phyloP scores from a whole-genome alignment of 768 basidiomycete species.

The Tylopilus rubrobrunneus region DNA sequence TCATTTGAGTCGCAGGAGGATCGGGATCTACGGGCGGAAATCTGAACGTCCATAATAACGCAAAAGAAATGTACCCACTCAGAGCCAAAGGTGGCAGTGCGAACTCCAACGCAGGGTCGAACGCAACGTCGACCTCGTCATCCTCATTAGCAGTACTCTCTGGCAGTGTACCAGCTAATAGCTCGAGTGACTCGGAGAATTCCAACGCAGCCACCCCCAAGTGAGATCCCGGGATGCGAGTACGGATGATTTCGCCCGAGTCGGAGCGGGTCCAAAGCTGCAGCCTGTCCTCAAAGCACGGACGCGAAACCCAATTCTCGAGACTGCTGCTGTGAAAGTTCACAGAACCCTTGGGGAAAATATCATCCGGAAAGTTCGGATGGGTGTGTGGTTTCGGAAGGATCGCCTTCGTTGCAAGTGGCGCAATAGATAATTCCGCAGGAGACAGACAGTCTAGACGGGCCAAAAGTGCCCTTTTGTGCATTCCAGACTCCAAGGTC shows the following conservation, averaged over 20 bases:
- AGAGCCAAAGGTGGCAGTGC: constrained; percentile 13
- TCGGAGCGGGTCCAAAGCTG: constrained; percentile 48
- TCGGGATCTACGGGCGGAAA: constrained; percentile 19
- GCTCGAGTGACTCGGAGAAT: constrained; percentile 63
- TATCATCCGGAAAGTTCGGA: constrained; percentile 32
- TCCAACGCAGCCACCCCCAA: constrained; percentile 70
- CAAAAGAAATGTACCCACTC: constrained; percentile 15
- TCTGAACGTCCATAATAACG: constrained; percentile 11
- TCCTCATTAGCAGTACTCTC: constrained; percentile 12
- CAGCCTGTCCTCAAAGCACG: constrained; percentile 73
- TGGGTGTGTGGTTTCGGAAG: constrained; percentile 27
- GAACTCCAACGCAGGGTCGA: constrained; percentile 17
- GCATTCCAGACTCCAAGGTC: constrained; percentile 42
- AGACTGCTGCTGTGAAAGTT: constrained; percentile 48
- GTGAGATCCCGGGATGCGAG: constrained; percentile 44
- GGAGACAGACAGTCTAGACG: constrained; percentile 41
- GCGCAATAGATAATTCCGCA: constrained; percentile 42
- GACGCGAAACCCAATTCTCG: constrained; percentile 64
- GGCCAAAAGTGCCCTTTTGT: constrained; percentile 48
- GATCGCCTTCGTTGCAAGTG: constrained; percentile 37
- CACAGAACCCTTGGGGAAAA: constrained; percentile 18
- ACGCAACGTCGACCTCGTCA: constrained; percentile 9
- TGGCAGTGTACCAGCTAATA: constrained; percentile 48
- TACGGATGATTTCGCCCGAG: constrained; percentile 32
- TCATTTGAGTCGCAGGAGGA: constrained; percentile 13